Conservation (phyloP, 441 rosid genomes). For the Pelargonium cotyledonis region DNA sequence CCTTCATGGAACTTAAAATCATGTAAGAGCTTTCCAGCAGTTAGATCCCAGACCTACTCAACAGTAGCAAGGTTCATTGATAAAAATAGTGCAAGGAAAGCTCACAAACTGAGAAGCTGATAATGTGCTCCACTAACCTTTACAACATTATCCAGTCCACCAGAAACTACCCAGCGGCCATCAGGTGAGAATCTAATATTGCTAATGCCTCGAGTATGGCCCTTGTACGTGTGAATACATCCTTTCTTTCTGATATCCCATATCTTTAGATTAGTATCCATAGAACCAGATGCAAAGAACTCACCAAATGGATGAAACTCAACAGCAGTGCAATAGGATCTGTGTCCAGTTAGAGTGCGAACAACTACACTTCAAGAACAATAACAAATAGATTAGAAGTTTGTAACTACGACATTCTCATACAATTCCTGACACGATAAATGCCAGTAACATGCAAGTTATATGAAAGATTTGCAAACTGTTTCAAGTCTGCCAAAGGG, state of each 20-base stretch:
- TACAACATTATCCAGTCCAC: conserved; percentile 81
- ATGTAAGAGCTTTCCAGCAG: conserved; percentile 94
- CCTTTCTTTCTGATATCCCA: conserved; percentile 98
- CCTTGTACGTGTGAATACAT: conserved; percentile 87
- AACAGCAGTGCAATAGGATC: conserved; percentile 74
- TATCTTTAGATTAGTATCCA: conserved; percentile 70
- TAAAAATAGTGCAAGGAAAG: conserved; percentile 5
- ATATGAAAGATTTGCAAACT: no score
- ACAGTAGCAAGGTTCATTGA: conserved; percentile 13
- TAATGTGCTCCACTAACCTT: conserved; percentile 42
- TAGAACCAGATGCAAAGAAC: conserved; percentile 89
- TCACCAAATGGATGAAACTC: conserved; percentile 97
- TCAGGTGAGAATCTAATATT: conserved; percentile 83
- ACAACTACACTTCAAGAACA: conserved; percentile 95
- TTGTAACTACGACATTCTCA: conserved; percentile 5
- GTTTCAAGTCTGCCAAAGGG: not conserved
- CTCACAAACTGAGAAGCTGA: conserved; percentile 4
- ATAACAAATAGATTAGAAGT: conserved; percentile 35
- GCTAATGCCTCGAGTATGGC: conserved; percentile 71
- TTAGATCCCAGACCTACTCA: conserved; percentile 88
- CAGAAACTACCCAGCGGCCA: conserved; percentile 99
- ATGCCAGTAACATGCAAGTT: not conserved
- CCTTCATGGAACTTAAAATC: conserved; percentile 92
- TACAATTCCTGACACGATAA: not conserved
- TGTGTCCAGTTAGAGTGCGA: conserved; percentile 86